These are phyloP conservation scores for Borealophlyctis nickersoniae DNA, from an alignment of 192 early-diverging fungal genomes.

Conservation along the genomic window DNA sequence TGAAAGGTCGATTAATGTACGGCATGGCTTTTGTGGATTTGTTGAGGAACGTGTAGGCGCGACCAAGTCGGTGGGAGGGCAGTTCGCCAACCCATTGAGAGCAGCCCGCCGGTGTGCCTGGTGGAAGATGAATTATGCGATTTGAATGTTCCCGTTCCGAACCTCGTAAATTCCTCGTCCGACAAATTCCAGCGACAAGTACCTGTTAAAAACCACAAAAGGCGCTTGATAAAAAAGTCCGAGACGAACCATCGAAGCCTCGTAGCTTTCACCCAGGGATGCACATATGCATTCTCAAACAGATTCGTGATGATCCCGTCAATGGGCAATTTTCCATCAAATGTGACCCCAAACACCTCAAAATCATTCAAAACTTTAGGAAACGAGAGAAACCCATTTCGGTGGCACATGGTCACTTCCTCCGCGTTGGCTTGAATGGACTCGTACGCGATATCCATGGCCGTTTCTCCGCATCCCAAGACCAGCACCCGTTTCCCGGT, in stretches of 20 bases:
- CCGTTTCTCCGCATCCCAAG: conserved; percentile 14
- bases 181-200: no score
- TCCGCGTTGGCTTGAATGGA: conserved; percentile 1
- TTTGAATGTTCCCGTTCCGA: no score
- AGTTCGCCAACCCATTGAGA: conserved; percentile 15
- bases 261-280: background rate
- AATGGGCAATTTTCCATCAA: background rate
- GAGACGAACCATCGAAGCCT: conserved; percentile 16
- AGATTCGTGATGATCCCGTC: conserved; percentile 5
- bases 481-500: conserved; percentile 4
- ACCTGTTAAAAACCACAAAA: conserved; percentile 5
- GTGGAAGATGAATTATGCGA: no score
- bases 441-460: conserved; percentile 19
- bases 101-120: background rate
- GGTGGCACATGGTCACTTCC: conserved; percentile 6
- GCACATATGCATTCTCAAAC: conserved; percentile 16
- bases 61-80: conserved; percentile 5
- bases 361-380: conserved; percentile 13
- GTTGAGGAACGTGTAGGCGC: conserved; percentile 14
- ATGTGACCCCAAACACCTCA: background rate
- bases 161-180: no score
- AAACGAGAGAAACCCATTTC: conserved; percentile 16
- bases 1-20: conserved; percentile 11
- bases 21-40: conserved; percentile 10
- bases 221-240: conserved; percentile 5